These are phyloP conservation scores for Apostasia ramifera DNA, from an alignment of 106 monocot species.

Conservation along the genomic window DNA sequence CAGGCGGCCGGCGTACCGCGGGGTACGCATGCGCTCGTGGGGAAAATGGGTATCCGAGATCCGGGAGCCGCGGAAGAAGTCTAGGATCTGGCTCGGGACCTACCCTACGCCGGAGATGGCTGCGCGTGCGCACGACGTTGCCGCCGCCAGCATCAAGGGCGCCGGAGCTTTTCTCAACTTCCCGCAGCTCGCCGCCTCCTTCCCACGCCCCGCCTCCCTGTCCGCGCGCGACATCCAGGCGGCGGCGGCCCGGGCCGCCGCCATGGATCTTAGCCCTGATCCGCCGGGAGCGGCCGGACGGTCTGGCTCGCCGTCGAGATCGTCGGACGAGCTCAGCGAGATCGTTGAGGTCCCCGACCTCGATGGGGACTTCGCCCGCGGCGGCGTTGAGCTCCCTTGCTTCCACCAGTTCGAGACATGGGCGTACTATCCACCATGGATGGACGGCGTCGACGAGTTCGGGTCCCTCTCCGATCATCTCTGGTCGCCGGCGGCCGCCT, in stretches of 20 bases:
- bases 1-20: conserved; percentile 32
- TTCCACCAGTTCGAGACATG: too few species aligned
- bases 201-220: conserved; percentile 30
- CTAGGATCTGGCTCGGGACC: conserved; percentile 51
- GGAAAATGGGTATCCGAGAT: conserved; percentile 67
- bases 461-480: too few species aligned
- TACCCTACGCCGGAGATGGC: conserved; percentile 63
- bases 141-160: conserved; percentile 45
- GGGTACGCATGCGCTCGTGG: conserved; percentile 52
- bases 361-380: too few species aligned
- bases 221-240: conserved; percentile 60
- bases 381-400: too few species aligned
- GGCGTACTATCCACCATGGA: too few species aligned
- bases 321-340: conserved; percentile 29
- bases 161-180: conserved; percentile 36
- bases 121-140: conserved; percentile 45
- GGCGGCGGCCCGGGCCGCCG: conserved; percentile 59
- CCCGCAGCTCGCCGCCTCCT: conserved; percentile 28
- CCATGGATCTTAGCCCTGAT: conserved; percentile 26
- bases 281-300: background rate
- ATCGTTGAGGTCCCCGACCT: conserved; percentile 34
- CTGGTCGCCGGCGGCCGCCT: too few species aligned
- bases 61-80: conserved; percentile 57
- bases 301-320: background rate
- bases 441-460: too few species aligned